Evolutionary conservation across 192 early-diverging fungal species (phyloP).

Genomic region (Haplosporangium gracile): DNA sequence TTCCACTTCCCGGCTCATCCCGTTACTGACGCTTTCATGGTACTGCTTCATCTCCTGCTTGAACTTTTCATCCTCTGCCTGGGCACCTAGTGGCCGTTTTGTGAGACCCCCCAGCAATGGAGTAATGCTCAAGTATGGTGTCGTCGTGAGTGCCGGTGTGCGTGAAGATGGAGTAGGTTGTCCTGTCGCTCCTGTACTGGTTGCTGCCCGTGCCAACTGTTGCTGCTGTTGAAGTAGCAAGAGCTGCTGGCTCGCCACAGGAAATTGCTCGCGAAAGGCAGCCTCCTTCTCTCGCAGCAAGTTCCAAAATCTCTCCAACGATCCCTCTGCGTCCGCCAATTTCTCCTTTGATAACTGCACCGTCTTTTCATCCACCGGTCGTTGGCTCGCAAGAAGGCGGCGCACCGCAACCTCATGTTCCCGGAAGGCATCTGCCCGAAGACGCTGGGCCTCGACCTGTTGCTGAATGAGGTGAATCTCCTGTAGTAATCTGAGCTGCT

Average conservation of each 20-base stretch:
- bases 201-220: constrained; percentile 13
- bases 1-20: constrained; percentile 37
- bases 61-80: constrained; percentile 39
- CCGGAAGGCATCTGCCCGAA: constrained; percentile 17
- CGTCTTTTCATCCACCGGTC: constrained; percentile 26
- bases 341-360: constrained; percentile 26
- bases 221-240: constrained; percentile 23
- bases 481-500: constrained; percentile 31
- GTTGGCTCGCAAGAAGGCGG: constrained; percentile 18
- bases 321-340: constrained; percentile 30
- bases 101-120: not conserved
- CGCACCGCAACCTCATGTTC: constrained; percentile 34
- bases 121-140: not conserved
- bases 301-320: constrained; percentile 15
- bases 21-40: constrained; percentile 28
- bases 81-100: not conserved
- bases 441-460: constrained; percentile 23
- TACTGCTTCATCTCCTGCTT: constrained; percentile 46
- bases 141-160: not conserved
- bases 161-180: not conserved
- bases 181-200: not conserved
- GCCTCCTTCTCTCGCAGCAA: constrained; percentile 30
- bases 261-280: constrained; percentile 32
- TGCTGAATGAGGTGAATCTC: constrained; percentile 43
- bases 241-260: constrained; percentile 34